Conservation (phyloP, 306 rosid genomes). For the Quercus engelmannii region DNA sequence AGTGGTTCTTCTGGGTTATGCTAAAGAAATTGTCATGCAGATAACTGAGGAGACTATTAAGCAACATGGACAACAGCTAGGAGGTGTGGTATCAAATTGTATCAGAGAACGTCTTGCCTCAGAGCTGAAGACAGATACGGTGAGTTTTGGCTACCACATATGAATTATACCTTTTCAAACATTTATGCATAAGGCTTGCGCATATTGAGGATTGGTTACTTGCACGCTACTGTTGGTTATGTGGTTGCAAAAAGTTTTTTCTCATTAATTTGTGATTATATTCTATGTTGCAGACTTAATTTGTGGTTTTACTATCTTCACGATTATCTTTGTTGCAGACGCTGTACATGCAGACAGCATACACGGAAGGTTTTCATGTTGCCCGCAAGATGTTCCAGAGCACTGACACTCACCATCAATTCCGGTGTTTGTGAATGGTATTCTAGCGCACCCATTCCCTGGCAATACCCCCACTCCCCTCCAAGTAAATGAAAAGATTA, state of each 20-base stretch:
- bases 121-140: constrained; percentile 72
- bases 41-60: constrained; percentile 54
- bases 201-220: constrained; percentile 1
- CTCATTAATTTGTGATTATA: not conserved
- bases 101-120: constrained; percentile 54
- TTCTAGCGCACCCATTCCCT: no score
- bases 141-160: constrained; percentile 43
- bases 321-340: constrained; percentile 40
- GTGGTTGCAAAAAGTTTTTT: not conserved
- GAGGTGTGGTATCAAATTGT: constrained; percentile 51
- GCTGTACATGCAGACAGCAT: constrained; percentile 74
- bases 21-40: constrained; percentile 41
- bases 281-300: no score
- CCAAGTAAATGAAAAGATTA: not conserved
- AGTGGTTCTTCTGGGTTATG: not conserved
- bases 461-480: no score
- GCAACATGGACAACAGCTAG: constrained; percentile 63
- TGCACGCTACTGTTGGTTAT: not conserved
- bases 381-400: not conserved
- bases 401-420: constrained; percentile 49
- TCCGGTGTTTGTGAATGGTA: constrained; percentile 30
- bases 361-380: constrained; percentile 86
- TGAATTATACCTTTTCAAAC: not conserved
- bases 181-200: not conserved
- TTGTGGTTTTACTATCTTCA: no score